A percentile compares a stretch with the other conserved stretches of the same genome.
Conservation (phyloP, 1,284 basidiomycete genomes). For the Flammula alnicola region DNA sequence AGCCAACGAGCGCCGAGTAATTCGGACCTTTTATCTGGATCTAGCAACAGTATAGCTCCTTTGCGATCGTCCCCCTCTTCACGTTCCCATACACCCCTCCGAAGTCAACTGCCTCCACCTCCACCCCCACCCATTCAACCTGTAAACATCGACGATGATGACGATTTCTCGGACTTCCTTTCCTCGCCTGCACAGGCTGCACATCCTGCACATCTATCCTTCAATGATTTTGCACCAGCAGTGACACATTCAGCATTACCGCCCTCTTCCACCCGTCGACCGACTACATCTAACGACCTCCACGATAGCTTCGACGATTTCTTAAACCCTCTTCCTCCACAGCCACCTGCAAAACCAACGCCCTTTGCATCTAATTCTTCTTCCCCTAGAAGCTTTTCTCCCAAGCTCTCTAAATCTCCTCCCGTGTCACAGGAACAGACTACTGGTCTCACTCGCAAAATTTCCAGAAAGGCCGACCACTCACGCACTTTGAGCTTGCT, state of each 20-base stretch:
- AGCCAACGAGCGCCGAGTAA: slow-evolving; percentile 3
- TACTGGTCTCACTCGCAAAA: slow-evolving; percentile 28
- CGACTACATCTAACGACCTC: slow-evolving; percentile 17
- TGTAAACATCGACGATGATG: slow-evolving; percentile 31
- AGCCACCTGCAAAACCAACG: slow-evolving; percentile 42
- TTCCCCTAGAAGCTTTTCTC: slow-evolving; percentile 4
- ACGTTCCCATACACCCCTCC: slow-evolving; percentile 26
- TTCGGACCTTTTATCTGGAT: slow-evolving; percentile 8
- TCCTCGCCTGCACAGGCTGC: slow-evolving; percentile 32
- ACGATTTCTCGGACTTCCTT: slow-evolving; percentile 45
- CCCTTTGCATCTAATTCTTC: slow-evolving; percentile 14
- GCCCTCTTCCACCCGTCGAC: slow-evolving; percentile 2
- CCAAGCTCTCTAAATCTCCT: slow-evolving; percentile 4
- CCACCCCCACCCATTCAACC: slow-evolving; percentile 17
- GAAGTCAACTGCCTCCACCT: slow-evolving; percentile 17
- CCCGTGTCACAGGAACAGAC: slow-evolving; percentile 20
- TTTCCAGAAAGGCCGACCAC: slow-evolving; percentile 46
- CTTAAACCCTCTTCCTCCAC: slow-evolving; percentile 48
- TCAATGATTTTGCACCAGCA: slow-evolving; percentile 23
- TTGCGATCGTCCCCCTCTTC: slow-evolving; percentile 29
- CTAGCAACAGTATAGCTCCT: slow-evolving; percentile 10
- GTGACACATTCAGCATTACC: background rate
- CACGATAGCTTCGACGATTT: slow-evolving; percentile 54
- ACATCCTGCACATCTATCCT: slow-evolving; percentile 19
- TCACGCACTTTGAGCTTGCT: slow-evolving; percentile 60